Conservation (phyloP, 2,329 filamentous ascomycete genomes). For the Colletotrichum lindemuthianum region DNA sequence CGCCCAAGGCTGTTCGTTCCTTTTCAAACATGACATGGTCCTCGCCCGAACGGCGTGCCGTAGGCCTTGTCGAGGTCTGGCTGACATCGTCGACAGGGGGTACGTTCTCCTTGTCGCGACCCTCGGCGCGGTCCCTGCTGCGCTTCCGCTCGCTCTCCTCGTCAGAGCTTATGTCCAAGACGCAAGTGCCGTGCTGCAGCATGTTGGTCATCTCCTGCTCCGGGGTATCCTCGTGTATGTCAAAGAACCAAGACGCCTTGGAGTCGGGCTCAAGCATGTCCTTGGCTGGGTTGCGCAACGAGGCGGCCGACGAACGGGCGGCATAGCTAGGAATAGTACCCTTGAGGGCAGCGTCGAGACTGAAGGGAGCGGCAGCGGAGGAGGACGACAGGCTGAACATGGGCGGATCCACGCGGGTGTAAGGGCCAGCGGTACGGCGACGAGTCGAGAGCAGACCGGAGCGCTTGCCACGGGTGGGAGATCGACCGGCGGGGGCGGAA, state of each 20-base stretch:
- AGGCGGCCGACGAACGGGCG: conserved; percentile 49
- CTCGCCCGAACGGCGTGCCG: conserved; percentile 44
- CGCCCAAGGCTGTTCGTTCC: conserved; percentile 71
- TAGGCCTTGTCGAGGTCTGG: conserved; percentile 58
- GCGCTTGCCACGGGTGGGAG: conserved; percentile 77
- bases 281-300: conserved; percentile 38
- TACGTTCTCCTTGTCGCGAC: conserved; percentile 91
- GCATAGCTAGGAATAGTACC: conserved; percentile 75
- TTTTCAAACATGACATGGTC: conserved; percentile 72
- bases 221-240: conserved; percentile 91
- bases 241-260: conserved; percentile 85
- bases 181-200: conserved; percentile 88
- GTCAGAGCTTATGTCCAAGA: conserved; percentile 89
- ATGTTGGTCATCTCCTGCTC: conserved; percentile 93
- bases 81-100: conserved; percentile 76
- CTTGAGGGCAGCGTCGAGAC: conserved; percentile 83
- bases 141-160: conserved; percentile 74
- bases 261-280: conserved; percentile 57
- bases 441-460: conserved; percentile 75
- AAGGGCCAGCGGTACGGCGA: conserved; percentile 70
- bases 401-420: conserved; percentile 77
- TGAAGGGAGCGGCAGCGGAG: conserved; percentile 74
- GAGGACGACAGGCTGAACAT: conserved; percentile 59
- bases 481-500: conserved; percentile 81
- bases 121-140: conserved; percentile 63